phyloP scores from a whole-genome alignment of 2,329 filamentous ascomycete genomes.

The Fusarium proliferatum region DNA sequence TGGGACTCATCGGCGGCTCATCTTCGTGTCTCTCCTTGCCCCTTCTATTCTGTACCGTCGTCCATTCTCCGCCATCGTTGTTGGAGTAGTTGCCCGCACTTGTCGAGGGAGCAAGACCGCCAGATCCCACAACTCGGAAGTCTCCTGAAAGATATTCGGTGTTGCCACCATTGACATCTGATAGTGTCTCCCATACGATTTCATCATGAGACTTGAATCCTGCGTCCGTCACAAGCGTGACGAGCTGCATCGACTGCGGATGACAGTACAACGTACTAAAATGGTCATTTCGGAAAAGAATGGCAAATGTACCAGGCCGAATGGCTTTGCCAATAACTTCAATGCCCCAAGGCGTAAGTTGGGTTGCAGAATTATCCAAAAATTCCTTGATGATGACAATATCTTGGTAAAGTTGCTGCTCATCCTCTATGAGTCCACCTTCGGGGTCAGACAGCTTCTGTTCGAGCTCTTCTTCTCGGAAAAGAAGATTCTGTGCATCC shows the following conservation, averaged over 20 bases:
- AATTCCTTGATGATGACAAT: constrained; percentile 87
- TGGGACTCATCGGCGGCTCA: constrained; percentile 51
- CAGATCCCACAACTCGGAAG: constrained; percentile 82
- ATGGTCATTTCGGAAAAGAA: constrained; percentile 96
- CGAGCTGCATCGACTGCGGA: constrained; percentile 77
- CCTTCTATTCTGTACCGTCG: constrained; percentile 59
- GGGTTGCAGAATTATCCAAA: constrained; percentile 81
- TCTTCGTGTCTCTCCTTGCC: constrained; percentile 45
- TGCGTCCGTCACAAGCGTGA: constrained; percentile 90
- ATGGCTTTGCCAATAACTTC: constrained; percentile 77
- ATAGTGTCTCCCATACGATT: constrained; percentile 94
- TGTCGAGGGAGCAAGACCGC: constrained; percentile 33
- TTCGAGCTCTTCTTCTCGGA: constrained; percentile 89
- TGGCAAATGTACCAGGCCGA: constrained; percentile 82
- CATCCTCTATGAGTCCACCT: constrained; percentile 71
- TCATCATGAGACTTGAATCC: constrained; percentile 90
- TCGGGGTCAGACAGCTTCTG: constrained; percentile 68
- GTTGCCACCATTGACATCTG: constrained; percentile 85
- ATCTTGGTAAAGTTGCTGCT: constrained; percentile 85
- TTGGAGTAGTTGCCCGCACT: constrained; percentile 24
- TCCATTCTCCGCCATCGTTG: constrained; percentile 60
- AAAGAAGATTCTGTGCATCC: constrained; percentile 89
- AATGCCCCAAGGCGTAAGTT: constrained; percentile 85
- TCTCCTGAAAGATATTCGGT: constrained; percentile 91
- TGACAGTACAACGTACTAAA: constrained; percentile 95